Conservation (phyloP, 129 eudicot species). For the Cynara cardunculus region DNA sequence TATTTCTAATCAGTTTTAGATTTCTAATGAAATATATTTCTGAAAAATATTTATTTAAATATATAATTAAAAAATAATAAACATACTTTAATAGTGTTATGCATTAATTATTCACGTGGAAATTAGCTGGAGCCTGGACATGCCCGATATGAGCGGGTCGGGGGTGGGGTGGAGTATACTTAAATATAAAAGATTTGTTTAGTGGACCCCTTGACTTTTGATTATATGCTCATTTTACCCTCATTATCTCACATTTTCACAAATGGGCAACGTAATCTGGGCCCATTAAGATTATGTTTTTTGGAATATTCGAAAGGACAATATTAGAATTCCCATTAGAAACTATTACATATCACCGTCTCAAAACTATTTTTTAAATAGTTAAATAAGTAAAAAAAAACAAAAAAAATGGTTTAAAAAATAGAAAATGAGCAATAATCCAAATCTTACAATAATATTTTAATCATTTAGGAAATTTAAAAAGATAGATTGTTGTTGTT, state of each 20-base stretch:
- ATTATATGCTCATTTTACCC: neutral
- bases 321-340: neutral
- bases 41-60: too few relatives aligned
- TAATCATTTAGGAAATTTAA: neutral
- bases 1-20: too few relatives aligned
- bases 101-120: neutral
- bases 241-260: neutral
- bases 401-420: neutral
- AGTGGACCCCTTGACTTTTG: neutral
- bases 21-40: too few relatives aligned
- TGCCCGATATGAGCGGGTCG: neutral
- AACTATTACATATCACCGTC: neutral
- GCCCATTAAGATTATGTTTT: neutral
- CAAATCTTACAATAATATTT: neutral
- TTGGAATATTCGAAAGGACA: neutral
- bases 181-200: neutral
- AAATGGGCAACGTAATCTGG: neutral
- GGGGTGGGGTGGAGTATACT: neutral
- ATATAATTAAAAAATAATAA: neutral
- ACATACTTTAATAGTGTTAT: neutral
- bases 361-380: neutral
- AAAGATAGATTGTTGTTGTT: too few relatives aligned
- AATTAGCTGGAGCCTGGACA: neutral
- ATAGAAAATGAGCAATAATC: neutral
- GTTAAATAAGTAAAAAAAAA: neutral